These are phyloP conservation scores for Monosporozyma servazzii DNA, from an alignment of 805 yeast species.

Conservation along the genomic window DNA sequence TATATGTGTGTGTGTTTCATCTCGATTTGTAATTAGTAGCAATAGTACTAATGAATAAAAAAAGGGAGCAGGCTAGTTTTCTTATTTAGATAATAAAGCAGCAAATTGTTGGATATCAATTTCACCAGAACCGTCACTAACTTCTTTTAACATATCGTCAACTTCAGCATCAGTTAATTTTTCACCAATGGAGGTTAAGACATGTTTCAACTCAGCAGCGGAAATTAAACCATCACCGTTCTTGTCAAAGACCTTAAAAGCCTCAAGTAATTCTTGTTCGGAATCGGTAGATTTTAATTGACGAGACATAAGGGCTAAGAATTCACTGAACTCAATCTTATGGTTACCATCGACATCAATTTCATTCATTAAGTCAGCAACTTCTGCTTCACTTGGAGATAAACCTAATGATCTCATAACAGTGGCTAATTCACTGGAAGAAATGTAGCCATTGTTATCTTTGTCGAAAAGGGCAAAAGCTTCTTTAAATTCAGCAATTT, in stretches of 20 bases:
- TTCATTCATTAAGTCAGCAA: conserved; percentile 94
- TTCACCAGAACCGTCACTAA: conserved; percentile 93
- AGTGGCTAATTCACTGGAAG: conserved; percentile 90
- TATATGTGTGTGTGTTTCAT: neutral
- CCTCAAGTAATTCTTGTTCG: conserved; percentile 95
- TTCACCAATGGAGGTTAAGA: conserved; percentile 95
- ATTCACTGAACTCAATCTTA: conserved; percentile 71
- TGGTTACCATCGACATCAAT: conserved; percentile 95
- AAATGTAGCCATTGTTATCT: conserved; percentile 93
- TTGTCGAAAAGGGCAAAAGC: conserved; percentile 96
- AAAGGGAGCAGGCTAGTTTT: neutral
- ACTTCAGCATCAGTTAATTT: conserved; percentile 94
- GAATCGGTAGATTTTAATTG: conserved; percentile 95
- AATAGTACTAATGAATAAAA: neutral
- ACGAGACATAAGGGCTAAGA: conserved; percentile 78
- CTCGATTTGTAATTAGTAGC: neutral
- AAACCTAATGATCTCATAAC: conserved; percentile 99
- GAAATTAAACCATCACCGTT: conserved; percentile 96
- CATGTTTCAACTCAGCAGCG: conserved; percentile 94
- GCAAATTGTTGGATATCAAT: conserved; percentile 96
- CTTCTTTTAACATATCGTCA: conserved; percentile 93
- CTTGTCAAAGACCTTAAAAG: conserved; percentile 93
- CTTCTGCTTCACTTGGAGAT: conserved; percentile 92
- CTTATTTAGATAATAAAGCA: conserved; percentile 69
- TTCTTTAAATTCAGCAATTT: conserved; percentile 93